A percentile compares a stretch with the other conserved stretches of the same genome.
Evolutionary conservation across 768 basidiomycete species (phyloP).

Genomic region (Panaeolus cyanescens): DNA sequence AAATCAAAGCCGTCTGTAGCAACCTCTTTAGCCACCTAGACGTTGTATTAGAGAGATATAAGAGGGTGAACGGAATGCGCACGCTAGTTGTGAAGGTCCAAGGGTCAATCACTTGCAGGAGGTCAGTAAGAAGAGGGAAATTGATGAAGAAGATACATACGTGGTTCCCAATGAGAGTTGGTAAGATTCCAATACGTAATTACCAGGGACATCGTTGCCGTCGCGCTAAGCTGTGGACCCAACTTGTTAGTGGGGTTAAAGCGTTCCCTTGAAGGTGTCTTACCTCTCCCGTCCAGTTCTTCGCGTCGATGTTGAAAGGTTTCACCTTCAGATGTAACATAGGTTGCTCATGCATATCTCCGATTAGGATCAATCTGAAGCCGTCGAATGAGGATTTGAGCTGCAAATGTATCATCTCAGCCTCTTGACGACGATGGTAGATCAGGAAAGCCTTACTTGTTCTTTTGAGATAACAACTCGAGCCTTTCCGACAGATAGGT

Average conservation of each 20-base stretch:
- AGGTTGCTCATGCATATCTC: constrained; percentile 93
- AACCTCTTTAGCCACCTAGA: constrained; percentile 56
- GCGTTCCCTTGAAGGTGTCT: constrained; percentile 13
- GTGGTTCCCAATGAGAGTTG: constrained; percentile 98
- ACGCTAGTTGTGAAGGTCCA: constrained; percentile 87
- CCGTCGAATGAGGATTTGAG: constrained; percentile 81
- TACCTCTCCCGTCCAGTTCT: constrained; percentile 95
- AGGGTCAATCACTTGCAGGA: constrained; percentile 80
- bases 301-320: constrained; percentile 78
- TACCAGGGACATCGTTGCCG: constrained; percentile 76
- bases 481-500: constrained; percentile 37
- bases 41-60: not conserved
- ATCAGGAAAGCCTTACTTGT: constrained; percentile 51
- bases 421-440: not conserved
- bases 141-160: constrained; percentile 39
- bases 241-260: not conserved
- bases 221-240: constrained; percentile 70
- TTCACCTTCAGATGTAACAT: constrained; percentile 88
- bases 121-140: constrained; percentile 5
- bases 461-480: constrained; percentile 68
- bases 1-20: constrained; percentile 54
- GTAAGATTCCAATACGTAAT: constrained; percentile 97
- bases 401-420: constrained; percentile 47
- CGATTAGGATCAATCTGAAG: constrained; percentile 90
- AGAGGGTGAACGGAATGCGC: constrained; percentile 14